Evolutionary conservation across 768 basidiomycete genomes (phyloP), one percentile per base, ranked within the genome.

Genomic region (Cubamyces sp.): DNA sequence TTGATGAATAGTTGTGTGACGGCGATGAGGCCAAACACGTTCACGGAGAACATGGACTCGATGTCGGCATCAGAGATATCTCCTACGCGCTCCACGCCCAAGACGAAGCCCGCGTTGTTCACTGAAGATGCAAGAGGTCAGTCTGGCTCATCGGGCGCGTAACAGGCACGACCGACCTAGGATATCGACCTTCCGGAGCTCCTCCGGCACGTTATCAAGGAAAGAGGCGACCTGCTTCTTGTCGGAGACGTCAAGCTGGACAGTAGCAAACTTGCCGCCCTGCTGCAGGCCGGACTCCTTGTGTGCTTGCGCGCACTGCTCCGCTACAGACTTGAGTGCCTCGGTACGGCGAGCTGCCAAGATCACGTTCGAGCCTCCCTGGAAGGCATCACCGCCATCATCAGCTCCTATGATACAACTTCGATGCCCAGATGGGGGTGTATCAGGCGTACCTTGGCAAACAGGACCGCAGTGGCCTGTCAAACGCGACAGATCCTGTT

Each of bases 301-400:
- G 75, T 92, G 88, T 16, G 90, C 93, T 19, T 79, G 78, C 26
- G 76, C 66, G 68, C 90, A 93, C 15, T 84, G 82, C 56, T 87
- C 85, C 34, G 84, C 80, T 46, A 95, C 90, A n/a, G 76, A 76
- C 64, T 86, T 81, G 48, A 97, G 81, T 34, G 83, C 85, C 19
- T 96, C 92, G 42, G 70, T 76, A 46, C 95, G 82, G 53, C 95
- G 85, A 50, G 94, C 94, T 16, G 91, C 78, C 45, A 96, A 84
- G 69, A 96, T 90, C 45, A 96, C 77, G 70, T 96, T 96, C 28
- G 92, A 87, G 45, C 95, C 95, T 45, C 87, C 92, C 89, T 94
- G 59, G 5, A 39, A 34, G 12, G 34, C 28, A 30, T 30, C 28
- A 30, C 3, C 15, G 15, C 46, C 3, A 21, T 47, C 3, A 51